Conservation (phyloP, 148 eudicot genomes). For the Fagopyrum tataricum region DNA sequence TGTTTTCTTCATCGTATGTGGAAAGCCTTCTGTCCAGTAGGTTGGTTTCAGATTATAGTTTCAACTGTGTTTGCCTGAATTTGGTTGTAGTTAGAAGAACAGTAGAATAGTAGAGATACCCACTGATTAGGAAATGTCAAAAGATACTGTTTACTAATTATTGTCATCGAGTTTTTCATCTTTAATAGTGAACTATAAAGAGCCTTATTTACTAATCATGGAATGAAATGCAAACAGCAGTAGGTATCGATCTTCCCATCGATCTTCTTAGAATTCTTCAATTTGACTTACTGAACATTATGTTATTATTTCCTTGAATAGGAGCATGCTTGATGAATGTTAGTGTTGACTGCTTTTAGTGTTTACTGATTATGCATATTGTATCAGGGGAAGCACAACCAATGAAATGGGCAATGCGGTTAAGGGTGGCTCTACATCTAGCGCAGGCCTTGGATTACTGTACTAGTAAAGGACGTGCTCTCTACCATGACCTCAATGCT, state of each 20-base stretch:
- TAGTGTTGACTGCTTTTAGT: neutral
- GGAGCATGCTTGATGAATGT: neutral
- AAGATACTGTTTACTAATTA: neutral
- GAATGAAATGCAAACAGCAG: neutral
- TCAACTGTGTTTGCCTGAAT: neutral
- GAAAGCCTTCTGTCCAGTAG: neutral
- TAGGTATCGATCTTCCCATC: neutral
- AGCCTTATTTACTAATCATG: neutral
- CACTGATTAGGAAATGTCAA: neutral
- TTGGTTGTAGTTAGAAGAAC: neutral
- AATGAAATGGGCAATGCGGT: slow-evolving; percentile 14
- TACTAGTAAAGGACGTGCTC: slow-evolving; percentile 47
- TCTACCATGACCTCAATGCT: slow-evolving; percentile 63
- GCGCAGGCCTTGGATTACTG: slow-evolving; percentile 67
- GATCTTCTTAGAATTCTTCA: neutral
- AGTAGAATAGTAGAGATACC: too few relatives aligned
- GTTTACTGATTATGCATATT: neutral
- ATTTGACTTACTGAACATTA: neutral
- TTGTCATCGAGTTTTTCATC: neutral
- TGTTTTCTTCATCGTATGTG: neutral
- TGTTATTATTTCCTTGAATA: neutral
- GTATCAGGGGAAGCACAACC: slow-evolving; percentile 13
- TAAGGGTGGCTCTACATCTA: slow-evolving; percentile 7
- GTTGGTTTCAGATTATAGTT: neutral
- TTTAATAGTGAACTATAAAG: neutral